These are phyloP conservation scores for Argentina anserina DNA, from an alignment of 306 rosid species.

Conservation along the genomic window DNA sequence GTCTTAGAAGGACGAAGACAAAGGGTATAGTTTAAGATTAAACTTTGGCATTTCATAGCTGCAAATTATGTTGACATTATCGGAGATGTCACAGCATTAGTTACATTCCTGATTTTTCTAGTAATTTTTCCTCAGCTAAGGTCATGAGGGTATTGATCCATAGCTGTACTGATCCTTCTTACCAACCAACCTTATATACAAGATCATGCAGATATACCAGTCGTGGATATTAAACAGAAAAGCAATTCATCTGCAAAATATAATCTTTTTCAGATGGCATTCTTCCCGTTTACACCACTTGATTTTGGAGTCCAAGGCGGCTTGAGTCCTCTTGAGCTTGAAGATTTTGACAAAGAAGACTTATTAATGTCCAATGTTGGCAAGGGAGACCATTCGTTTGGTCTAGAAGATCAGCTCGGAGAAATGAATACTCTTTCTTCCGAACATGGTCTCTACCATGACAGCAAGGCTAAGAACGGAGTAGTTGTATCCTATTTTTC, in stretches of 20 bases:
- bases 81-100: conserved; percentile 33
- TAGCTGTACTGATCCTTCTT: neutral
- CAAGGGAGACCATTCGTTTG: conserved; percentile 19
- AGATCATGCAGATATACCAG: neutral
- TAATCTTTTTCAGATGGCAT: conserved; percentile 22
- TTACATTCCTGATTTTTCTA: conserved; percentile 11
- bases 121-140: neutral
- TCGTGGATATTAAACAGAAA: neutral
- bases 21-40: neutral
- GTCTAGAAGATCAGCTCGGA: conserved; percentile 19
- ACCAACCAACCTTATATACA: conserved; percentile 1
- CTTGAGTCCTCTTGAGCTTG: conserved; percentile 22
- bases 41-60: conserved; percentile 9
- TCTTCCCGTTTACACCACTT: conserved; percentile 32
- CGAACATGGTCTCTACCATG: conserved; percentile 11
- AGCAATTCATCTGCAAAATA: neutral
- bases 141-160: neutral
- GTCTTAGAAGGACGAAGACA: no score
- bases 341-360: conserved; percentile 21
- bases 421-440: conserved; percentile 20
- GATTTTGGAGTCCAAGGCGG: conserved; percentile 32
- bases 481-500: conserved; percentile 7
- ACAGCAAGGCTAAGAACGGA: conserved; percentile 5
- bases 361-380: neutral
- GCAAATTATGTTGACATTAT: conserved; percentile 28